Evolutionary conservation across 164 flowering plant genomes (phyloP), one percentile per base, ranked within the genome.

Genomic region (Sextonia rubra): DNA sequence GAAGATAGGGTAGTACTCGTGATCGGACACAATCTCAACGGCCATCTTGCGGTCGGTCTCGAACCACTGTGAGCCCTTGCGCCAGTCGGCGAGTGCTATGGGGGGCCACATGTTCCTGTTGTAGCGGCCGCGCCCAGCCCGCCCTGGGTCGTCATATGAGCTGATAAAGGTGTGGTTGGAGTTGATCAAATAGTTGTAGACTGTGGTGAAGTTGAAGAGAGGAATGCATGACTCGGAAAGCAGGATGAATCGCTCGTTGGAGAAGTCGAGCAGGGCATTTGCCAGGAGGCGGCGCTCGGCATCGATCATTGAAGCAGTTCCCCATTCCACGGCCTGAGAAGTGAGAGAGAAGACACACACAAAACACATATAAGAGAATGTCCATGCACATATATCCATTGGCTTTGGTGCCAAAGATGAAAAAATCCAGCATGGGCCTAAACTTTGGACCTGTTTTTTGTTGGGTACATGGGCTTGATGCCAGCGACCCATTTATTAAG

Each of bases 211-310:
- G 73, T 88, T 86, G 85, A 82, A 87, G 68, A 91, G 83, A 15
- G 94, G 94, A 67, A 91, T 88, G 87, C 97, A 91, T 12, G 97
- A 58, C 71, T 91, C 97, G 0, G 94, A 91, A 49, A 91, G 84
- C 30, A 91, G 92, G 64, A 89, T 85, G 32, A 91, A 91, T 0
- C 87, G 81, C 67, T 89, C 82, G 85, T 91, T 91, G 2, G 92
- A 83, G 70, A 83, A 18, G 71, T 91, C 97, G 22, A 89, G 88
- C 8, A 91, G 86, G 0, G 97, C 92, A 58, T 87, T 89, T 11
- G 94, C 94, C 62, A 91, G 72, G 12, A 91, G 81, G 29, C 94
- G 86, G 0, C 90, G 78, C 64, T 91, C 97, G 0, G 92, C 93
- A 75, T 91, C 91, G 1, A 91, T 65, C 94, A 89, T 86, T 77